phyloP scores from a whole-genome alignment of 768 basidiomycete species.

The Suillus cothurnatus region DNA sequence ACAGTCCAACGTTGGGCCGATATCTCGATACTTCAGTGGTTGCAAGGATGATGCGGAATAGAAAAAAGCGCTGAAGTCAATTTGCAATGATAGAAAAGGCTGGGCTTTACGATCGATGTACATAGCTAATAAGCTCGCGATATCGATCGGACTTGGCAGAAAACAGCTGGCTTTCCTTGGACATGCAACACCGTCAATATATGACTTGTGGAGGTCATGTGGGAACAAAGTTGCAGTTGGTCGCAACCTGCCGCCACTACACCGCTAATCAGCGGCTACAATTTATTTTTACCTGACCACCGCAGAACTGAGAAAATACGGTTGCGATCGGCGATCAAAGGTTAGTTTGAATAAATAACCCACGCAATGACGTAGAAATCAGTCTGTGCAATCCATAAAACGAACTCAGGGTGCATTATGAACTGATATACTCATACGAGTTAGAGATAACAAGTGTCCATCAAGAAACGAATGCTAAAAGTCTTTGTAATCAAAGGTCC shows the following conservation, averaged over 20 bases:
- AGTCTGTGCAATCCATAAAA: background rate
- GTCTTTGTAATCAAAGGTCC: background rate
- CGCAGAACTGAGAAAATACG: background rate
- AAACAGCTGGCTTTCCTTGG: background rate
- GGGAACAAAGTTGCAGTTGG: background rate
- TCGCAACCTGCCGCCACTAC: background rate
- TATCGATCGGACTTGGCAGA: background rate
- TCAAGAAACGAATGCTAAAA: conserved; percentile 2
- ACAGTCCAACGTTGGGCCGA: background rate
- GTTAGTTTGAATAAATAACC: background rate
- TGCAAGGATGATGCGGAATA: background rate
- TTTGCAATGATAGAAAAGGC: background rate
- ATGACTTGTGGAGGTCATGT: too few species aligned
- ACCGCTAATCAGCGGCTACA: background rate
- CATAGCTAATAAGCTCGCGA: background rate
- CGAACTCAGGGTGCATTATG: background rate
- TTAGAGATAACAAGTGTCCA: conserved; percentile 1
- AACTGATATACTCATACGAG: conserved; percentile 5
- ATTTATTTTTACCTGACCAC: background rate
- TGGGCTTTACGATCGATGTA: background rate
- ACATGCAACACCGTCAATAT: background rate
- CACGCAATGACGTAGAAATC: background rate
- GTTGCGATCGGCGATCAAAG: conserved; percentile 3
- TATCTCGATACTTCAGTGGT: background rate
- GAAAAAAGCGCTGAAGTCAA: background rate